Evolutionary conservation across 1,284 basidiomycete genomes (phyloP), one percentile per base, ranked within the genome.

Genomic region (Cryptococcus jaspeensis): DNA sequence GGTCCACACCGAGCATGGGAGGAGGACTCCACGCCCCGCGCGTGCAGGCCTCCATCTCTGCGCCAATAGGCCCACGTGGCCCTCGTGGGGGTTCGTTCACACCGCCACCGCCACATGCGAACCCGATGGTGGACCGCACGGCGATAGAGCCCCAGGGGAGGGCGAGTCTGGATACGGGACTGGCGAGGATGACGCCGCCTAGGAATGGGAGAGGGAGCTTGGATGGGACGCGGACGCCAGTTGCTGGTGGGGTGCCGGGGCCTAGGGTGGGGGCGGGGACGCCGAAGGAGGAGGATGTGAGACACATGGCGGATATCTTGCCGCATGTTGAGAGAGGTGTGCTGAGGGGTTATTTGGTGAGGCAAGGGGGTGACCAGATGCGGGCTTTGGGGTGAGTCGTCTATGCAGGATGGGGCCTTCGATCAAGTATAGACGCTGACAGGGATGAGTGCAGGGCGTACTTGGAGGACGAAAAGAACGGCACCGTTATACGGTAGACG

Each of bases 381-480:
- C 77, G 87, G 45, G 90, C 90, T 7, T 89, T 93, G 67, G 88
- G 72, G 74, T 76, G 55, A 64, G 74, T 71, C 15, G 5, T 38
- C 12, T 12, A n/a, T 23, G n/a, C n/a, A n/a, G n/a, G n/a, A 12
- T 15, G 16, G 12, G n/a, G 35, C 25, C 28, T 42, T n/a, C 20
- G 38, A 40, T n/a, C 13, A 25, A 23, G 18, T 2, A 23, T 39
- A 18, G 3, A 7, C 20, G 22, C 43, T 13, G 28, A 28, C 2
- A 9, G 28, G 5, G 22, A 9, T 40, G 3, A 13, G n/a, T 56
- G 7, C 59, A 76, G 89, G 20, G 87, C 89, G 67, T 93, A 91
- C 73, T 79, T 93, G 32, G 90, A 92, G 64, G 90, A 93, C 66
- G 89, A 92, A 74, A 87, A 87, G 79, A 87, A 86, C 65, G 88